A percentile compares a stretch with the other conserved stretches of the same genome.
Evolutionary conservation across 768 basidiomycete genomes (phyloP).

Genomic region (Collybia sp.): DNA sequence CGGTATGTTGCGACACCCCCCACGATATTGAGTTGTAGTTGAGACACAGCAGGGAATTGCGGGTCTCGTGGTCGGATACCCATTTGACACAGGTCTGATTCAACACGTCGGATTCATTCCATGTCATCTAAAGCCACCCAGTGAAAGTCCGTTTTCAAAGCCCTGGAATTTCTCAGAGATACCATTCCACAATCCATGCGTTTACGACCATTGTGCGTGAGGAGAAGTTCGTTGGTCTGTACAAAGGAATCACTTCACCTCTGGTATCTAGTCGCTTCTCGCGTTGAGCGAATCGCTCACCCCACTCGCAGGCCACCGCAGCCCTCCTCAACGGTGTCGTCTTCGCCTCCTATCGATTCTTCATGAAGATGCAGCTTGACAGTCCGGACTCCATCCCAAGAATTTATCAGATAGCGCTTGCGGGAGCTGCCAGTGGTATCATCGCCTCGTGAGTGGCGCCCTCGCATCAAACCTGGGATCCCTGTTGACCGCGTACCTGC

Average conservation of each 20-base stretch:
- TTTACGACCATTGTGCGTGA: conserved; percentile 64
- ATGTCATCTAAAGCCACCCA: conserved; percentile 16
- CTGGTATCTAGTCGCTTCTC: conserved; percentile 44
- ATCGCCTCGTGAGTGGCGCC: conserved; percentile 61
- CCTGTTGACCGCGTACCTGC: not conserved
- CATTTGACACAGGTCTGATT: conserved; percentile 63
- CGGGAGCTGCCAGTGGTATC: conserved; percentile 78
- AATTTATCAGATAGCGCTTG: conserved; percentile 67
- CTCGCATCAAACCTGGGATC: conserved; percentile 1
- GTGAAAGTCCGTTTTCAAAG: conserved; percentile 83
- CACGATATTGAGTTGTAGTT: not conserved
- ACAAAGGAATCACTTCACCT: conserved; percentile 76
- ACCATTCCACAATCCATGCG: conserved; percentile 62
- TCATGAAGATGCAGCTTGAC: conserved; percentile 64
- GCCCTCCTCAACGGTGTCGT: conserved; percentile 84
- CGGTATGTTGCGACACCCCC: not conserved
- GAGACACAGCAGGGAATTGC: conserved; percentile 45
- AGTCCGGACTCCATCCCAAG: conserved; percentile 46
- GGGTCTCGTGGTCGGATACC: conserved; percentile 67
- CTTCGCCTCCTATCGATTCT: conserved; percentile 79
- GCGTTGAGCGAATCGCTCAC: too few species aligned
- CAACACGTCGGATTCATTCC: not conserved
- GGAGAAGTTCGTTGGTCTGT: conserved; percentile 64
- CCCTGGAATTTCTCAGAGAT: conserved; percentile 49
- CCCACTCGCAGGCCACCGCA: conserved; percentile 46